These are phyloP conservation scores for Phytophthora boehmeriae DNA, from an alignment of 352 stramenopile genomes.

Conservation along the genomic window DNA sequence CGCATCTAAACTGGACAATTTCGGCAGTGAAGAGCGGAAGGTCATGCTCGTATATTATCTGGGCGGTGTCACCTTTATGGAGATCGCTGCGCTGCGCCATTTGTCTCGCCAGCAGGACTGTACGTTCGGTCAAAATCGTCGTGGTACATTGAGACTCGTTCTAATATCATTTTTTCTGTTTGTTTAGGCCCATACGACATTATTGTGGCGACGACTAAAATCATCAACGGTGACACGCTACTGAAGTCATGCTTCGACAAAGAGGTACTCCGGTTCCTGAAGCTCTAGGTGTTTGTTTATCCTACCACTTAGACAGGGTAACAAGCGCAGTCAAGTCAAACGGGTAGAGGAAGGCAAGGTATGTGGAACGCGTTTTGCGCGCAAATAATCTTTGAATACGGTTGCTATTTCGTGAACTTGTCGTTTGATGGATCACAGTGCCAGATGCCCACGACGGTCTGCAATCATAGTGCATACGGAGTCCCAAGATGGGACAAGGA, in stretches of 20 bases:
- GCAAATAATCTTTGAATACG: slow-evolving; percentile 25
- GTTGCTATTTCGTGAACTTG: background rate
- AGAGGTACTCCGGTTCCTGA: slow-evolving; percentile 78
- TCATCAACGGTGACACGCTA: slow-evolving; percentile 86
- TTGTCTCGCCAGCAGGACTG: slow-evolving; percentile 92
- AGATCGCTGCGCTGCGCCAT: slow-evolving; percentile 96
- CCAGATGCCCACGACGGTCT: background rate
- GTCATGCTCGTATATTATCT: slow-evolving; percentile 97
- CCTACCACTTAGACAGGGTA: slow-evolving; percentile 3
- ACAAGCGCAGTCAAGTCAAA: slow-evolving; percentile 1
- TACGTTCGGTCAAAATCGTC: slow-evolving; percentile 50
- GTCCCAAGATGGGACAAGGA: too few relatives aligned
- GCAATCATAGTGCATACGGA: too few relatives aligned
- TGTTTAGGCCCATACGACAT: slow-evolving; percentile 87
- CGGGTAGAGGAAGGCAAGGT: slow-evolving; percentile 7
- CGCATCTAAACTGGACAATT: slow-evolving; percentile 65
- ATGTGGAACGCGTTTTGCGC: slow-evolving; percentile 14
- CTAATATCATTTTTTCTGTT: slow-evolving; percentile 10
- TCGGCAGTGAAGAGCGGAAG: slow-evolving; percentile 86
- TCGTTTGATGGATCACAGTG: background rate
- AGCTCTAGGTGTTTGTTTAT: slow-evolving; percentile 43
- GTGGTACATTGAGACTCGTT: too few relatives aligned
- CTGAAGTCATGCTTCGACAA: slow-evolving; percentile 90
- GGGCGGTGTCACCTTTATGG: slow-evolving; percentile 96
- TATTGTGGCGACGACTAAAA: slow-evolving; percentile 94